Percentiles rank a stretch among this genome's conserved stretches.
Evolutionary conservation across 1,139 yeast genomes (phyloP).

Genomic region (Eremothecium cymbalariae): DNA sequence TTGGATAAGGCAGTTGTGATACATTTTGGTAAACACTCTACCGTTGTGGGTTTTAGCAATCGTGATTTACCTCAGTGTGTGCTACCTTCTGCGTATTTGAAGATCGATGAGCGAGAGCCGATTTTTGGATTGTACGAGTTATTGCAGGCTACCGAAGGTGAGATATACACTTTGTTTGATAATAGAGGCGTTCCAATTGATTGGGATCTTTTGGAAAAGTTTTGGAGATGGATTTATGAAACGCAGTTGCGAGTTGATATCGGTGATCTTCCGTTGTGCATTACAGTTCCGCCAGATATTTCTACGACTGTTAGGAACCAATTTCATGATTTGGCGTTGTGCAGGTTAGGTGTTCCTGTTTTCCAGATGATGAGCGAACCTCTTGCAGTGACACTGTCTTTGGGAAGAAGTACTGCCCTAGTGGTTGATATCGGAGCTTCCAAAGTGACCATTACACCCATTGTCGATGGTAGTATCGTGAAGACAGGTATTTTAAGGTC

Average conservation of each 20-base stretch:
- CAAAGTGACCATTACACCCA: conserved; percentile 57
- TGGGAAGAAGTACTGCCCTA: conserved; percentile 59
- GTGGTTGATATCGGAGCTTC: conserved; percentile 63
- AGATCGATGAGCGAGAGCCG: conserved; percentile 33
- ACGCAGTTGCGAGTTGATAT: conserved; percentile 41
- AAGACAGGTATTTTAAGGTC: conserved; percentile 52
- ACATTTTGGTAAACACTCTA: conserved; percentile 57
- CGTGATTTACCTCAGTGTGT: conserved; percentile 56
- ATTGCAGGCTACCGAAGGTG: conserved; percentile 39
- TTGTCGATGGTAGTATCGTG: conserved; percentile 61
- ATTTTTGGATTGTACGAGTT: conserved; percentile 40
- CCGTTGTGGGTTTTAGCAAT: conserved; percentile 64
- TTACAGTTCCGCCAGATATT: conserved; percentile 49
- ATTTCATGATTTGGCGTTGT: conserved; percentile 57
- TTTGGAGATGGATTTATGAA: conserved; percentile 51
- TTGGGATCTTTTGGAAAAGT: conserved; percentile 50
- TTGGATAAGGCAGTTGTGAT: conserved; percentile 42
- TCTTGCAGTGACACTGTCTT: conserved; percentile 57
- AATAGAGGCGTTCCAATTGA: conserved; percentile 55
- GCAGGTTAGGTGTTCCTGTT: conserved; percentile 54
- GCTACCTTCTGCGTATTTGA: conserved; percentile 49
- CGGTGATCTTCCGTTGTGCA: conserved; percentile 52
- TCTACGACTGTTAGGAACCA: conserved; percentile 52
- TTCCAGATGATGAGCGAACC: conserved; percentile 65
- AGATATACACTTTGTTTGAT: conserved; percentile 55